A percentile compares a stretch with the other conserved stretches of the same genome.
phyloP scores from a whole-genome alignment of 2,329 filamentous ascomycete genomes.

The Davidsoniella eucalypti region DNA sequence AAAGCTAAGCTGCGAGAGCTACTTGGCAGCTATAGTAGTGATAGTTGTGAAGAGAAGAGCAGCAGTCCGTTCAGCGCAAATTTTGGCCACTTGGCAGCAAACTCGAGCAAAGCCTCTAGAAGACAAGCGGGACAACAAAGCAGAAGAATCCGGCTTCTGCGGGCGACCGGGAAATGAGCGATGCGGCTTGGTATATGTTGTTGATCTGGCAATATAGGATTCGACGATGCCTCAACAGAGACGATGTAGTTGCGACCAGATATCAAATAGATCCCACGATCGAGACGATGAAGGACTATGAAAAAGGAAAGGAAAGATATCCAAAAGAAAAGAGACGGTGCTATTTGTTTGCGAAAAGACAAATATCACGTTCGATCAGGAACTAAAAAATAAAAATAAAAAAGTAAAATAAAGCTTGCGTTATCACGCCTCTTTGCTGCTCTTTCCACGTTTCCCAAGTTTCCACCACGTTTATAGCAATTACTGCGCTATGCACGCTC shows the following conservation, averaged over 20 bases:
- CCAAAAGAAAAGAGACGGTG: neutral
- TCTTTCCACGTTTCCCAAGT: neutral
- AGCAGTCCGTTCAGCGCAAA: no score
- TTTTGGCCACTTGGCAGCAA: no score
- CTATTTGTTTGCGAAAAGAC: no score
- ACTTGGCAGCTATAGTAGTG: neutral
- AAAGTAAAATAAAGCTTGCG: neutral
- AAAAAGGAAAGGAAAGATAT: neutral
- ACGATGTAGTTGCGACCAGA: no score
- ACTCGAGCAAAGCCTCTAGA: no score
- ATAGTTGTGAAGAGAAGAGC: neutral
- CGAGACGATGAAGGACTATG: neutral
- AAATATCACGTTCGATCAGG: neutral
- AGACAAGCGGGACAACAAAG: neutral
- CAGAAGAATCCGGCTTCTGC: slow-evolving; percentile 11
- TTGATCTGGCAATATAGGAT: no score
- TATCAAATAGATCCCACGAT: neutral
- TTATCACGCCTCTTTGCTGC: neutral
- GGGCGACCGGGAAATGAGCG: neutral
- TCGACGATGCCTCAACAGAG: no score
- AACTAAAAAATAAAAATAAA: neutral
- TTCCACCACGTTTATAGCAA: neutral
- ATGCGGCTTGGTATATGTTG: neutral
- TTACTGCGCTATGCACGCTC: neutral
- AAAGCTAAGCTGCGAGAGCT: neutral